A percentile compares a stretch with the other conserved stretches of the same genome.
Conservation (phyloP, 1,284 basidiomycete genomes). For the Rhodofomes roseus region DNA sequence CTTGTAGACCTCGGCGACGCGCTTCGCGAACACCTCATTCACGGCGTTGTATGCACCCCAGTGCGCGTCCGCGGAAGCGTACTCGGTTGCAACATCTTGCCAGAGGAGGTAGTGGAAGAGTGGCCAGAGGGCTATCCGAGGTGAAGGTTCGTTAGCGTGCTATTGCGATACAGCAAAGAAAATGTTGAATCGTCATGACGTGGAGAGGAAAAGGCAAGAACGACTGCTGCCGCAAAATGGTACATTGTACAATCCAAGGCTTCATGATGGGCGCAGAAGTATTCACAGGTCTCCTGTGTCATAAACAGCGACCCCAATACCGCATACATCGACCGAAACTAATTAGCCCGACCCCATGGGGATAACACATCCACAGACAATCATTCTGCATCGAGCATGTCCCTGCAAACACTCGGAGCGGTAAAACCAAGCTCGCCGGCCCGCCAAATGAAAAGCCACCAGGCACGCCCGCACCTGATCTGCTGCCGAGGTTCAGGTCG, state of each 20-base stretch:
- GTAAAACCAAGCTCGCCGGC: not conserved
- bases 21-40: slow-evolving; percentile 83
- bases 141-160: not conserved
- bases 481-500: not conserved
- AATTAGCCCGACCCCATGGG: too few species aligned
- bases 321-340: too few species aligned
- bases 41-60: slow-evolving; percentile 86
- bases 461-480: not conserved
- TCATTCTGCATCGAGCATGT: not conserved
- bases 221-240: too few species aligned
- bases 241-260: too few species aligned
- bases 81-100: slow-evolving; percentile 88
- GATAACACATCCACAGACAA: too few species aligned
- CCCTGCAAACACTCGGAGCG: not conserved
- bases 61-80: slow-evolving; percentile 77
- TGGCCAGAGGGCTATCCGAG: slow-evolving; percentile 84
- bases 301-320: too few species aligned
- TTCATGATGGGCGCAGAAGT: too few species aligned
- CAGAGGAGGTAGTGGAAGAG: slow-evolving; percentile 98
- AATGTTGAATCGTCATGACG: too few species aligned
- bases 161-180: too few species aligned
- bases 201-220: not conserved
- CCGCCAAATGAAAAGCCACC: not conserved
- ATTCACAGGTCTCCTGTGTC: too few species aligned
- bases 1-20: slow-evolving; percentile 73